phyloP scores from a whole-genome alignment of 2,329 filamentous ascomycete genomes.

The Phyllosticta citribraziliensis region DNA sequence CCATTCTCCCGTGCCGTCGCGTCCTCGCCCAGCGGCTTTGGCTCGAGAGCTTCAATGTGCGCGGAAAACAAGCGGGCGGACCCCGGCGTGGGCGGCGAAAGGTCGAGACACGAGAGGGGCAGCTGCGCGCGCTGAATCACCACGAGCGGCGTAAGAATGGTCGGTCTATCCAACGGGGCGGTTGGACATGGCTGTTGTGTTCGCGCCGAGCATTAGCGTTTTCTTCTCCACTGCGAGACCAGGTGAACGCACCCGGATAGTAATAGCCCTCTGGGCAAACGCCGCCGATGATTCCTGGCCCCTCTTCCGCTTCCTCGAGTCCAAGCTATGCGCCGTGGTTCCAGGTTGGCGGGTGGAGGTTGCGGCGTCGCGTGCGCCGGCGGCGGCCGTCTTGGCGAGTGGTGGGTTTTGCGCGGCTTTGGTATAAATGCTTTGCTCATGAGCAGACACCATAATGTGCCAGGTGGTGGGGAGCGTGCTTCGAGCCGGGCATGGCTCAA shows the following conservation, averaged over 20 bases:
- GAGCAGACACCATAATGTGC: conserved; percentile 11
- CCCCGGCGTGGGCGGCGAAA: conserved; percentile 13
- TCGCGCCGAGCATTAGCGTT: background rate
- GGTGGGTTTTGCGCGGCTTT: background rate
- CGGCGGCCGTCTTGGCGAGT: background rate
- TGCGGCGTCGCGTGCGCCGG: background rate
- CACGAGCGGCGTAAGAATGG: conserved; percentile 24
- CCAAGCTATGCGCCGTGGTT: background rate
- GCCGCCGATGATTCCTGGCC: background rate
- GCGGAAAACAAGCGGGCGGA: conserved; percentile 26
- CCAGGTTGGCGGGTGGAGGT: background rate
- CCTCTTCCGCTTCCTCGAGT: conserved; percentile 7
- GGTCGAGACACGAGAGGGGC: conserved; percentile 29
- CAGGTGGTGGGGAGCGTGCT: background rate
- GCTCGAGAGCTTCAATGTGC: conserved; percentile 24
- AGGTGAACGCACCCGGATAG: conserved; percentile 3
- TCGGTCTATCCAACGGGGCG: conserved; percentile 20
- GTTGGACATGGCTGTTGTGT: conserved; percentile 18
- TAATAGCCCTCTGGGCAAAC: conserved; percentile 1
- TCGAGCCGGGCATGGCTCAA: conserved; percentile 7
- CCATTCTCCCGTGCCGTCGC: background rate
- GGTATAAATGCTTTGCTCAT: background rate
- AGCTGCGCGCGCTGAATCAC: conserved; percentile 27
- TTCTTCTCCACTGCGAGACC: background rate
- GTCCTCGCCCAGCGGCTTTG: conserved; percentile 10